Conservation (phyloP, 805 yeast species). For the Barnettozyma vustinii region DNA sequence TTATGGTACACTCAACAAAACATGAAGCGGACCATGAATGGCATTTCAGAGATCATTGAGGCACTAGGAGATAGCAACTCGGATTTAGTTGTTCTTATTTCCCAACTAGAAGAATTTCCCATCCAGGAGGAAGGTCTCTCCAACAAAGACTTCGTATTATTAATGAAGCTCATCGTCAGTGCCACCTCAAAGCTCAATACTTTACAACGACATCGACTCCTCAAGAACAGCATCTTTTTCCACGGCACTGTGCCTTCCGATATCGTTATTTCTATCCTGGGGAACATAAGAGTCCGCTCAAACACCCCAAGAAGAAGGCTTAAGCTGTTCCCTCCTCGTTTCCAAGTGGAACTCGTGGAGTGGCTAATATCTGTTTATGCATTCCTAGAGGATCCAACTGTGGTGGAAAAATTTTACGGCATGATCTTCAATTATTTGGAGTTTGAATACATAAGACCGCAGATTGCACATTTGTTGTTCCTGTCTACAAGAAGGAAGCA, state of each 20-base stretch:
- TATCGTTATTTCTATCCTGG: slow-evolving; percentile 24
- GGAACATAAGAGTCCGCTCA: slow-evolving; percentile 25
- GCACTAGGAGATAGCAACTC: neutral
- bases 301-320: slow-evolving; percentile 19
- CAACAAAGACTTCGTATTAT: slow-evolving; percentile 2
- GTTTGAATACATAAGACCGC: slow-evolving; percentile 30
- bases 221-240: slow-evolving; percentile 27
- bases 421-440: slow-evolving; percentile 31
- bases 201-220: slow-evolving; percentile 14
- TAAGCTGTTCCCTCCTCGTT: slow-evolving; percentile 13
- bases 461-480: slow-evolving; percentile 30
- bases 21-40: neutral
- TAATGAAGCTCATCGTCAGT: slow-evolving; percentile 8
- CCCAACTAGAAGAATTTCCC: slow-evolving; percentile 2
- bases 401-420: slow-evolving; percentile 21
- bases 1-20: no score
- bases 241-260: slow-evolving; percentile 24
- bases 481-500: slow-evolving; percentile 27
- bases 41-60: neutral
- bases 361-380: slow-evolving; percentile 32
- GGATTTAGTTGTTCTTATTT: neutral
- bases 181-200: slow-evolving; percentile 5
- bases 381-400: slow-evolving; percentile 16
- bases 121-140: slow-evolving; percentile 10
- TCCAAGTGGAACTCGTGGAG: slow-evolving; percentile 26